These are phyloP conservation scores for Aureobasidium leucospermi DNA, from an alignment of 2,329 filamentous ascomycete species.

Conservation along the genomic window DNA sequence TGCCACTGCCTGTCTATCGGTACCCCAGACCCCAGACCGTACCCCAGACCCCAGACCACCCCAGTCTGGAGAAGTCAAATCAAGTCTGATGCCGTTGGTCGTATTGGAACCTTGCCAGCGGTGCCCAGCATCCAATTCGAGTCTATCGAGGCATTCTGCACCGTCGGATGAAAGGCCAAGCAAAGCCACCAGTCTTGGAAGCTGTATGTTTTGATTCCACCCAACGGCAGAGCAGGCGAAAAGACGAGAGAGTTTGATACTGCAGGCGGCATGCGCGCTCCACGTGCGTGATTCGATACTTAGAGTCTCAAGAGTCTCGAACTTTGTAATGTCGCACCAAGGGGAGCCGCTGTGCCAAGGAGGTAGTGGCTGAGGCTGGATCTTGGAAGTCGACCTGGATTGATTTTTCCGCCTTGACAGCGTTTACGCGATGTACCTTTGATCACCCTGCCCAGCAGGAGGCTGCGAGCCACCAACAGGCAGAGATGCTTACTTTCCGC, in stretches of 20 bases:
- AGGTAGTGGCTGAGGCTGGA: slow-evolving; percentile 4
- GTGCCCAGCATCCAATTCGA: background rate
- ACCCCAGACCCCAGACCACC: slow-evolving; percentile 1
- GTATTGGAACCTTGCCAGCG: background rate
- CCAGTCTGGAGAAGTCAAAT: background rate
- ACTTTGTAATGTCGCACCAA: slow-evolving; percentile 1
- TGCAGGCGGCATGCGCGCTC: background rate
- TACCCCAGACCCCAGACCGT: background rate
- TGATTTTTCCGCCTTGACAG: background rate
- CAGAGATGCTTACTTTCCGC: background rate
- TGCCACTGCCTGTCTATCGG: background rate
- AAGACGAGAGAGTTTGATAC: slow-evolving; percentile 1
- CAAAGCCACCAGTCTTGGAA: slow-evolving; percentile 11
- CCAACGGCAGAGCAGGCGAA: background rate
- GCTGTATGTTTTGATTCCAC: background rate
- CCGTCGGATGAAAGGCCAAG: slow-evolving; percentile 13
- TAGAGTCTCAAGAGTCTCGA: background rate
- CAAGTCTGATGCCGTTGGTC: background rate
- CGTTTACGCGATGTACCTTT: background rate
- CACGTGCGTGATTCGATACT: slow-evolving; percentile 10
- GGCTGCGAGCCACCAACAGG: background rate
- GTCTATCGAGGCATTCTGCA: background rate
- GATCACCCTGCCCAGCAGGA: background rate
- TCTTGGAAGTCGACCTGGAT: slow-evolving; percentile 4
- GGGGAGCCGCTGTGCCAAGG: slow-evolving; percentile 5